These are phyloP conservation scores for Candida sithepensis DNA, from an alignment of 805 yeast species.

Conservation along the genomic window DNA sequence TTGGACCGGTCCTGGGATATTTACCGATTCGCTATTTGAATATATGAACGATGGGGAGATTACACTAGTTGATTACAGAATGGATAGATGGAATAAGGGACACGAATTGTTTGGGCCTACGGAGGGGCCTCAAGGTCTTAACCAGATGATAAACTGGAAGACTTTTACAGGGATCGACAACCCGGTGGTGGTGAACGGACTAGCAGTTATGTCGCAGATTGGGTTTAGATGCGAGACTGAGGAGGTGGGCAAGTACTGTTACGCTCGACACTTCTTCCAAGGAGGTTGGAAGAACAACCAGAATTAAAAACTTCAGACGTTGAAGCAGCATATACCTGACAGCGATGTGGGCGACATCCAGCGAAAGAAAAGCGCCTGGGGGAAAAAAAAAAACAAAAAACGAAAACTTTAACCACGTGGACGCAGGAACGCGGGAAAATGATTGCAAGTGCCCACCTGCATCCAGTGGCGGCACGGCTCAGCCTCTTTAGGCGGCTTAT, in stretches of 20 bases:
- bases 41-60: conserved; percentile 35
- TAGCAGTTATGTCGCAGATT: conserved; percentile 12
- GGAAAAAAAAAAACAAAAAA: neutral
- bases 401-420: too few species aligned
- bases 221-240: conserved; percentile 19
- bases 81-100: conserved; percentile 4
- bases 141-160: conserved; percentile 12
- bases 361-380: neutral
- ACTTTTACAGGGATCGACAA: conserved; percentile 15
- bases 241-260: conserved; percentile 26
- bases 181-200: conserved; percentile 18
- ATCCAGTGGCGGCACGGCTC: too few species aligned
- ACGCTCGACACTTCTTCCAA: conserved; percentile 13
- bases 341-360: neutral
- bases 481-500: too few species aligned
- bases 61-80: conserved; percentile 7
- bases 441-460: too few species aligned
- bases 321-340: too few species aligned
- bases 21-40: conserved; percentile 44
- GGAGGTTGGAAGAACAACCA: conserved; percentile 17
- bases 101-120: conserved; percentile 15
- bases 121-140: neutral
- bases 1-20: conserved; percentile 53
- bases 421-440: too few species aligned
- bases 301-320: neutral